Evolutionary conservation across 441 rosid genomes (phyloP).

Genomic region (Manihot esculenta): DNA sequence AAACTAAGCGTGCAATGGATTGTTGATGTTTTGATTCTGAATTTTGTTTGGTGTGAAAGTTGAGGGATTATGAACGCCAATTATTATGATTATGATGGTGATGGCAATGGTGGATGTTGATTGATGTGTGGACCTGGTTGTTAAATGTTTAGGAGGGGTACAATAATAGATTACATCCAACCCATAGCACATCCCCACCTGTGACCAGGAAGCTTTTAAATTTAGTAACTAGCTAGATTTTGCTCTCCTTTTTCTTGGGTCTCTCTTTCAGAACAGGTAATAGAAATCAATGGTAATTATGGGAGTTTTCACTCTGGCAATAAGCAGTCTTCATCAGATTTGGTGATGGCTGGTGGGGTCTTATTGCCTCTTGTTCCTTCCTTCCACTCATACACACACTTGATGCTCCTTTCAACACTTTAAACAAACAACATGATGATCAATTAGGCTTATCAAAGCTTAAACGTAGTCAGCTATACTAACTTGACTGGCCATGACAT

Average conservation of each 20-base stretch:
- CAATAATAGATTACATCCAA: not conserved
- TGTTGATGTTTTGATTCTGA: not conserved
- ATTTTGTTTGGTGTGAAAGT: not conserved
- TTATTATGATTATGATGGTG: conserved; percentile 12
- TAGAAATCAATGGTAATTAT: conserved; percentile 24
- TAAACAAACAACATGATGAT: not conserved
- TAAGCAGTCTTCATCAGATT: conserved; percentile 22
- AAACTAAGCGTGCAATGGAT: conserved; percentile 18
- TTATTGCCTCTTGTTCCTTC: not conserved
- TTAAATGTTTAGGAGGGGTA: conserved; percentile 8
- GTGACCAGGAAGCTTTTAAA: not conserved
- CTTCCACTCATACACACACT: not conserved
- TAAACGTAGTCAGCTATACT: not conserved
- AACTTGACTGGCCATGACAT: not conserved
- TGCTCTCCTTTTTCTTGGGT: not conserved
- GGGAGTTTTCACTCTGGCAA: not conserved
- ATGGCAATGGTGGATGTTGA: conserved; percentile 17
- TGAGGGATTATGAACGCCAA: not conserved
- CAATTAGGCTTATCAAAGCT: not conserved
- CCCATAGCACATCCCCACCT: not conserved
- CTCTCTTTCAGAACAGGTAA: not conserved
- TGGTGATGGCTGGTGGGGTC: conserved; percentile 25
- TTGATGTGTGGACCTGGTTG: conserved; percentile 20
- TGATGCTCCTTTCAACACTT: not conserved
- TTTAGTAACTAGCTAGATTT: not conserved